A percentile compares a stretch with the other conserved stretches of the same genome.
phyloP scores from a whole-genome alignment of 192 early-diverging fungal species.

The Coemansia sp. region DNA sequence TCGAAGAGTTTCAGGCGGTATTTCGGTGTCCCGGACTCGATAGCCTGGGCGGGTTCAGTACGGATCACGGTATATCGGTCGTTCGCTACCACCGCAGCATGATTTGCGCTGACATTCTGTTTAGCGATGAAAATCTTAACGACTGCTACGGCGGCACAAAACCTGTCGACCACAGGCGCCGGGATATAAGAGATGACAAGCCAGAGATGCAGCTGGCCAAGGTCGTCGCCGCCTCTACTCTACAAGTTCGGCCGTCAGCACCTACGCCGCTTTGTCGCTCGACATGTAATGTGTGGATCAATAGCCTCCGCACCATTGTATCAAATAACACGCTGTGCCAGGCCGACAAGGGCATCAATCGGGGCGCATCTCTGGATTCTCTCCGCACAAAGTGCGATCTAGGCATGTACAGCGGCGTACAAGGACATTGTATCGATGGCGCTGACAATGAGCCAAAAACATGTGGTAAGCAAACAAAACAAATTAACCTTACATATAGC shows the following conservation, averaged over 20 bases:
- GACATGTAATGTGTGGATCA: constrained; percentile 45
- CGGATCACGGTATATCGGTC: constrained; percentile 41
- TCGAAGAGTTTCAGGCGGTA: constrained; percentile 51
- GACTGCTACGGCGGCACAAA: constrained; percentile 40
- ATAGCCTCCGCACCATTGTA: constrained; percentile 40
- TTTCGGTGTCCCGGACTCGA: constrained; percentile 51
- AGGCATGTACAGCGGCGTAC: constrained; percentile 24
- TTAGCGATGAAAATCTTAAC: constrained; percentile 36
- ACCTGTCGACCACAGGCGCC: constrained; percentile 1
- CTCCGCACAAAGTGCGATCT: constrained; percentile 44
- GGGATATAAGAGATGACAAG: constrained; percentile 10
- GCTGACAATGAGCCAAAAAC: constrained; percentile 50
- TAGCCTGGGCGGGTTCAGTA: constrained; percentile 44
- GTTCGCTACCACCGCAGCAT: constrained; percentile 53
- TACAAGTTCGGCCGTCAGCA: constrained; percentile 11
- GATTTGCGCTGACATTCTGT: constrained; percentile 47
- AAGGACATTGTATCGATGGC: constrained; percentile 40
- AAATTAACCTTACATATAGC: not conserved
- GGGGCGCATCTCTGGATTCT: constrained; percentile 35
- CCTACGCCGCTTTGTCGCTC: constrained; percentile 43
- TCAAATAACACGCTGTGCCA: constrained; percentile 44
- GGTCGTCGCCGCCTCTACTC: constrained; percentile 26
- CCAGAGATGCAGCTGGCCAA: constrained; percentile 32
- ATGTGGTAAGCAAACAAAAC: constrained; percentile 41
- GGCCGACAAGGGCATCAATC: constrained; percentile 40